Percentiles rank a stretch among this genome's conserved stretches.
Conservation (phyloP, 2,329 filamentous ascomycete genomes). For the Calonectria ilicicola region DNA sequence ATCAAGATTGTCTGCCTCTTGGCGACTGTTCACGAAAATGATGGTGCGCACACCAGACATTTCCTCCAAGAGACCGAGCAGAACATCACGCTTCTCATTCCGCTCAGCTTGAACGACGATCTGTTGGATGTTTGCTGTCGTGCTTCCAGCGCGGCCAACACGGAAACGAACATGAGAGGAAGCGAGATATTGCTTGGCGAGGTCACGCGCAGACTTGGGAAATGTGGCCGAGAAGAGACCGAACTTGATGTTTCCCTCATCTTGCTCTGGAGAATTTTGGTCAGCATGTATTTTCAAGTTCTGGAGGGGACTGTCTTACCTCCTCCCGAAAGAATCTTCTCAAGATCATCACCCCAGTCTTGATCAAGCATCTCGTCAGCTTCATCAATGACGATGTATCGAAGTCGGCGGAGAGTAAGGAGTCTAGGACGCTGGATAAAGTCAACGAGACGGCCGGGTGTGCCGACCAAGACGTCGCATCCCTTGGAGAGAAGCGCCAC, state of each 20-base stretch:
- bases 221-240: slow-evolving; percentile 97
- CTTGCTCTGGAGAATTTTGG: slow-evolving; percentile 69
- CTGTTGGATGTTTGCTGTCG: slow-evolving; percentile 86
- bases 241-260: slow-evolving; percentile 76
- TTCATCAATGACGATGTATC: slow-evolving; percentile 89
- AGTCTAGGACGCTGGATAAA: slow-evolving; percentile 80
- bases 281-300: slow-evolving; percentile 14
- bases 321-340: slow-evolving; percentile 81
- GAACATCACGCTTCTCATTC: slow-evolving; percentile 74
- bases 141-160: slow-evolving; percentile 87
- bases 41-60: slow-evolving; percentile 82
- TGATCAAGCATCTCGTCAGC: slow-evolving; percentile 90
- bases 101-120: slow-evolving; percentile 76
- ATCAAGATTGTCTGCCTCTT: slow-evolving; percentile 83
- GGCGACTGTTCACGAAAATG: slow-evolving; percentile 89
- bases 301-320: slow-evolving; percentile 65
- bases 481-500: slow-evolving; percentile 80
- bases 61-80: slow-evolving; percentile 79
- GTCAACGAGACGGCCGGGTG: slow-evolving; percentile 87
- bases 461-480: slow-evolving; percentile 90
- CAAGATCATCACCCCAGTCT: slow-evolving; percentile 84
- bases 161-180: slow-evolving; percentile 82
- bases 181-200: slow-evolving; percentile 82
- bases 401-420: slow-evolving; percentile 80
- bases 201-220: slow-evolving; percentile 79